These are phyloP conservation scores for Phragmites australis DNA, from an alignment of 176 grass and related monocot genomes.

Conservation along the genomic window DNA sequence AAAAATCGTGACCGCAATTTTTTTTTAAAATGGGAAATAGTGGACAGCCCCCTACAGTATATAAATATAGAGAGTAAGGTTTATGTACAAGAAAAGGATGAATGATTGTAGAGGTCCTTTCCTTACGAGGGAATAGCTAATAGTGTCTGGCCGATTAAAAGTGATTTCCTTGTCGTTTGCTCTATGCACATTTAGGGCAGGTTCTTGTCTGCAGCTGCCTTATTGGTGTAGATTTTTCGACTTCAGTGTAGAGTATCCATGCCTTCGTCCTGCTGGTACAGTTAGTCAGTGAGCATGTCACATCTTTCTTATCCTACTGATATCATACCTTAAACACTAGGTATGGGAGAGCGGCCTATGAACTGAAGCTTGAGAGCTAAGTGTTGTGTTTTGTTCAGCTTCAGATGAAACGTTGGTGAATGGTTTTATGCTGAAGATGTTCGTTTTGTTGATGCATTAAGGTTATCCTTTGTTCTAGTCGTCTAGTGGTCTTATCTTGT, in stretches of 20 bases:
- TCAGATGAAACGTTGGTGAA: conserved; percentile 6
- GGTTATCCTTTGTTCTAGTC: conserved; percentile 20
- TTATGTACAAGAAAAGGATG: neutral
- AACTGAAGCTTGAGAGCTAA: neutral
- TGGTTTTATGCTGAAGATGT: conserved; percentile 21
- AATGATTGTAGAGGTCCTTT: neutral
- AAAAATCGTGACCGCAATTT: neutral
- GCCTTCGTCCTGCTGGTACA: conserved; percentile 1
- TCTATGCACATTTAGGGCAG: neutral
- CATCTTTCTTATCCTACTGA: conserved; percentile 16
- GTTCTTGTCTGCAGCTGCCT: neutral
- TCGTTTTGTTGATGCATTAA: neutral
- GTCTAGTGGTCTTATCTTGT: neutral
- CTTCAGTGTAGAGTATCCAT: neutral
- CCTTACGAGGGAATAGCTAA: neutral
- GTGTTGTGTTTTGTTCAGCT: conserved; percentile 10
- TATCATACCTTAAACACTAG: conserved; percentile 12
- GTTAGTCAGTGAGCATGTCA: neutral
- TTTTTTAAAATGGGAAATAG: neutral
- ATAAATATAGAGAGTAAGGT: neutral
- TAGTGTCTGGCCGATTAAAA: neutral
- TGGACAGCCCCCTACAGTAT: neutral
- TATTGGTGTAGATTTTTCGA: neutral
- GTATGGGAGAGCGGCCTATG: neutral
- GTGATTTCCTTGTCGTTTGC: neutral